A percentile compares a stretch with the other conserved stretches of the same genome.
phyloP scores from a whole-genome alignment of 1,284 basidiomycete species.

The Marasmius tenuissimus region DNA sequence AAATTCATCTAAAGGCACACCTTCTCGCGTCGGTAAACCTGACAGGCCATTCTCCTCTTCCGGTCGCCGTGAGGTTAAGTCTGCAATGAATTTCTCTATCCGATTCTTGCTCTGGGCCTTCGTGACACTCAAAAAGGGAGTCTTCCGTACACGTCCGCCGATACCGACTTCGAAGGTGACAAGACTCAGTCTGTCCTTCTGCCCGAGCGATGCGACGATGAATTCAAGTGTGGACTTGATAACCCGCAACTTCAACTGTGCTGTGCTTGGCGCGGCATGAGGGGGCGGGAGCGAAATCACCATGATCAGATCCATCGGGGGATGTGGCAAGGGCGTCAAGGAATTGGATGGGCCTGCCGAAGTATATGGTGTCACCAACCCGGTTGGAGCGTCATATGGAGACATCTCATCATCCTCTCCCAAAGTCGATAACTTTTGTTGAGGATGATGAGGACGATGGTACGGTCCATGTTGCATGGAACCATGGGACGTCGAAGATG shows the following conservation, averaged over 20 bases:
- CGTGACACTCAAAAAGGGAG: conserved; percentile 81
- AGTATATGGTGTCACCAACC: conserved; percentile 72
- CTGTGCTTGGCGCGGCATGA: conserved; percentile 70
- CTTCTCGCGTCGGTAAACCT: conserved; percentile 16
- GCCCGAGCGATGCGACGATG: conserved; percentile 71
- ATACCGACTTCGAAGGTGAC: conserved; percentile 88
- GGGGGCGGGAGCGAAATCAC: conserved; percentile 85
- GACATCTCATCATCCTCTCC: conserved; percentile 69
- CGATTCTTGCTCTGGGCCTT: conserved; percentile 67
- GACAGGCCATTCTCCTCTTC: conserved; percentile 29
- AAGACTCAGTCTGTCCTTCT: conserved; percentile 78
- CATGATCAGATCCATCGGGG: conserved; percentile 89
- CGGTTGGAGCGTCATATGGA: conserved; percentile 53
- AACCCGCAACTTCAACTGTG: conserved; percentile 81
- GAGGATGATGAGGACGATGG: conserved; percentile 34
- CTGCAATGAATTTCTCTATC: conserved; percentile 77
- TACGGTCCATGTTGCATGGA: conserved; percentile 35
- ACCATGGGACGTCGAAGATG: conserved; percentile 69
- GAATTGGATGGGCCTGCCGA: conserved; percentile 78
- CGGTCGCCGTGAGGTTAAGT: conserved; percentile 47
- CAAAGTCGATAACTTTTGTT: conserved; percentile 60
- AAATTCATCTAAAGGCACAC: conserved; percentile 64
- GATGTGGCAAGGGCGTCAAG: conserved; percentile 78
- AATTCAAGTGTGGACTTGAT: conserved; percentile 87
- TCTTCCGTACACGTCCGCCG: conserved; percentile 80